Conservation (phyloP, 2,329 filamentous ascomycete species). For the Xylaria hypoxylon region DNA sequence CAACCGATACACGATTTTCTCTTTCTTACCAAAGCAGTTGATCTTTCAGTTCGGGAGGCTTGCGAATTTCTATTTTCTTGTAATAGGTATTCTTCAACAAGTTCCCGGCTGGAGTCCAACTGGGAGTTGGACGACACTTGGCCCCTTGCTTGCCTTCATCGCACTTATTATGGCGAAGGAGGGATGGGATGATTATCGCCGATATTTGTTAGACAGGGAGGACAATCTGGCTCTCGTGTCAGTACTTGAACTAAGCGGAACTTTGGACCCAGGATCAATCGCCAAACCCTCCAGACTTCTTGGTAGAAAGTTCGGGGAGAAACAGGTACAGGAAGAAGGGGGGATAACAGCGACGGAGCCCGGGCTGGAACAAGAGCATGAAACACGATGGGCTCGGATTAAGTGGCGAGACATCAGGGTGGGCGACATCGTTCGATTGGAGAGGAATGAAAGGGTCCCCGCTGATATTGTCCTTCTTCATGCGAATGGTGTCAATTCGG, state of each 20-base stretch:
- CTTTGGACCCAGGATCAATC: slow-evolving; percentile 34
- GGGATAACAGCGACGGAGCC: slow-evolving; percentile 17
- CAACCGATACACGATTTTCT: slow-evolving; percentile 83
- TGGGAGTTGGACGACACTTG: slow-evolving; percentile 78
- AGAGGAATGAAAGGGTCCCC: slow-evolving; percentile 81
- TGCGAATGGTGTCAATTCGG: slow-evolving; percentile 78
- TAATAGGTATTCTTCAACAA: slow-evolving; percentile 85
- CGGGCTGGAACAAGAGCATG: slow-evolving; percentile 32
- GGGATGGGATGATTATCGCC: slow-evolving; percentile 85
- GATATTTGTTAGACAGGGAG: slow-evolving; percentile 82
- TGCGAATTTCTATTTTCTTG: slow-evolving; percentile 89
- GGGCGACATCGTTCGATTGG: slow-evolving; percentile 76
- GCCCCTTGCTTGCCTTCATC: slow-evolving; percentile 80
- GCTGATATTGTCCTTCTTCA: slow-evolving; percentile 86
- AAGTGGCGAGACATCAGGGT: slow-evolving; percentile 78
- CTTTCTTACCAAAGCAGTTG: slow-evolving; percentile 86
- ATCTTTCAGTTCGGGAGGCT: slow-evolving; percentile 88
- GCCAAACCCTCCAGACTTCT: slow-evolving; percentile 18
- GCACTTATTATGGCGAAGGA: slow-evolving; percentile 87
- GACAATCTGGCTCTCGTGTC: slow-evolving; percentile 70
- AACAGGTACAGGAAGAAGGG: not conserved
- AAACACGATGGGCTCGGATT: slow-evolving; percentile 62
- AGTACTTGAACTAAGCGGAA: slow-evolving; percentile 23
- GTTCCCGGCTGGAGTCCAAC: slow-evolving; percentile 82
- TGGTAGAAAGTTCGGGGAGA: not conserved